Conservation (phyloP, 2,329 filamentous ascomycete species). For the Calcarisporium arbuscula region DNA sequence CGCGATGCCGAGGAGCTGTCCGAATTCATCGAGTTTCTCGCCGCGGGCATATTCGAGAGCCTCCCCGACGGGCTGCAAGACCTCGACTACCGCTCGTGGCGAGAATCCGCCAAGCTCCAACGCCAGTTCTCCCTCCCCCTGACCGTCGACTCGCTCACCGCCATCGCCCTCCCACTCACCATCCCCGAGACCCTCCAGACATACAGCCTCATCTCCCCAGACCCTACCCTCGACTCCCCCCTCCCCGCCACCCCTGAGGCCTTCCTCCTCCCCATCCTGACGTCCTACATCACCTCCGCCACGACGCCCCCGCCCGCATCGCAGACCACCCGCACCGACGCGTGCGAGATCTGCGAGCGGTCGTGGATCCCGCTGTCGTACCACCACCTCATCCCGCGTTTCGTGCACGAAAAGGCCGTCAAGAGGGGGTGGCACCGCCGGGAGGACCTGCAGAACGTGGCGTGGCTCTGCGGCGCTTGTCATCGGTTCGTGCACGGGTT, state of each 20-base stretch:
- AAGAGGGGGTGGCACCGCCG: constrained; percentile 74
- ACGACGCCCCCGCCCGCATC: constrained; percentile 60
- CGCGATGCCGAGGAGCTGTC: constrained; percentile 59
- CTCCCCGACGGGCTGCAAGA: constrained; percentile 56
- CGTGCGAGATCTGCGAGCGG: constrained; percentile 72
- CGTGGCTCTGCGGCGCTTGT: constrained; percentile 80
- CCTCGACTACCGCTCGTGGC: constrained; percentile 52
- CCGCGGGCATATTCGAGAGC: constrained; percentile 58
- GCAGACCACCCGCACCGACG: constrained; percentile 44
- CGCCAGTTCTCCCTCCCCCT: constrained; percentile 52
- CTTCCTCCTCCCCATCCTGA: constrained; percentile 59
- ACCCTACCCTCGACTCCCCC: constrained; percentile 23
- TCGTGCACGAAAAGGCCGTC: constrained; percentile 67
- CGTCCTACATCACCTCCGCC: constrained; percentile 52
- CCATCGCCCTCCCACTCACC: constrained; percentile 45
- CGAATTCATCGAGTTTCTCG: constrained; percentile 78
- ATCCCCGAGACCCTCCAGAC: constrained; percentile 61
- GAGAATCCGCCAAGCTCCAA: constrained; percentile 36
- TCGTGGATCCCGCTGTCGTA: constrained; percentile 73
- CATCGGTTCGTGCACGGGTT: constrained; percentile 77
- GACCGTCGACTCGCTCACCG: constrained; percentile 43
- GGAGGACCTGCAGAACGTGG: constrained; percentile 71
- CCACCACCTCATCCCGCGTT: constrained; percentile 78
- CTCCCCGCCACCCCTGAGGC: constrained; percentile 34
- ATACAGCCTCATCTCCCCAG: constrained; percentile 55